Conservation (phyloP, 2,329 filamentous ascomycete species). For the Nannizzia gypsea region DNA sequence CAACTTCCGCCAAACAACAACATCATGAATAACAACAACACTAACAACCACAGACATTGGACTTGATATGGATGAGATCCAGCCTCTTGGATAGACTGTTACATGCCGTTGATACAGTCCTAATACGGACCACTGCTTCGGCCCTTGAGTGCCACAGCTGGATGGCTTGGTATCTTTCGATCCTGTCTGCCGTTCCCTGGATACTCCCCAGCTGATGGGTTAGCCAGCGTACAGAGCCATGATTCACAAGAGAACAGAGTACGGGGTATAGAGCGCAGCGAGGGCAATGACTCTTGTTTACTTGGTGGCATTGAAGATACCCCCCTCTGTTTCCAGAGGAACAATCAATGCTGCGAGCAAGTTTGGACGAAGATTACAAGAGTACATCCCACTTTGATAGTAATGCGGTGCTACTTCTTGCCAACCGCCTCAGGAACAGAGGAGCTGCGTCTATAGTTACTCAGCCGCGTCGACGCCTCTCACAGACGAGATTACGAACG, state of each 20-base stretch:
- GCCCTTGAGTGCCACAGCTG: neutral
- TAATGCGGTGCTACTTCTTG: neutral
- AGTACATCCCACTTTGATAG: neutral
- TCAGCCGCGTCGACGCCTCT: neutral
- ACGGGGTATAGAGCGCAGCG: no score
- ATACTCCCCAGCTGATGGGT: neutral
- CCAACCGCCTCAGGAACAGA: neutral
- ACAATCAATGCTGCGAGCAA: neutral
- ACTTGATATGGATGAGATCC: no score
- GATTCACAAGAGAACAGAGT: no score
- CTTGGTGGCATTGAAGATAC: neutral
- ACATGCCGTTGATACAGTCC: no score
- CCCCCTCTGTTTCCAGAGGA: neutral
- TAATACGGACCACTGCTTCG: neutral
- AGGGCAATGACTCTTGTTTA: neutral
- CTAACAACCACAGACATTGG: no score
- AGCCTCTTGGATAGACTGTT: no score
- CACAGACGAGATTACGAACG: neutral
- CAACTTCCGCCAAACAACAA: no score
- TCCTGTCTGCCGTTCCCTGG: neutral
- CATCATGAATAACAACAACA: no score
- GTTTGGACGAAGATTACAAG: neutral
- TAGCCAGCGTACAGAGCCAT: neutral
- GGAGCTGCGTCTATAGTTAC: neutral
- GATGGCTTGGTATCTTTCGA: neutral